These are phyloP conservation scores for Pythium sukuiense DNA, from an alignment of 352 stramenopile species.

Conservation along the genomic window DNA sequence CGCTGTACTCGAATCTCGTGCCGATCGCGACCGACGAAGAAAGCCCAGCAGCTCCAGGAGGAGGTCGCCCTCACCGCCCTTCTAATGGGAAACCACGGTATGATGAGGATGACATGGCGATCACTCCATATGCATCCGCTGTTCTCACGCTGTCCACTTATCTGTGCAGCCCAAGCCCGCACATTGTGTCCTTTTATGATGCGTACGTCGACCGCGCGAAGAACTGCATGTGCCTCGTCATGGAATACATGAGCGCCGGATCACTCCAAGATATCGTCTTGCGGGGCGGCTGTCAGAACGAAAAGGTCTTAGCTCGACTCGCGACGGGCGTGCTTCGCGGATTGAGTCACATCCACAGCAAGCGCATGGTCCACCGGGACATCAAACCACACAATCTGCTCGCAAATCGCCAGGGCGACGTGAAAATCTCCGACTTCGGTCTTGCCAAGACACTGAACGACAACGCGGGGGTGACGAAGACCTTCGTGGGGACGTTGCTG, in stretches of 20 bases:
- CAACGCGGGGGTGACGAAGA: conserved; percentile 77
- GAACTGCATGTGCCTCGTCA: conserved; percentile 89
- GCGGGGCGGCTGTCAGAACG: conserved; percentile 75
- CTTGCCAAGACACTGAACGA: conserved; percentile 81
- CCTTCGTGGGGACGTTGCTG: conserved; percentile 92
- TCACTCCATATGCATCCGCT: neutral
- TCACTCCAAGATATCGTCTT: conserved; percentile 90
- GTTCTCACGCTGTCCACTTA: neutral
- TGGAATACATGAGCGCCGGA: conserved; percentile 93
- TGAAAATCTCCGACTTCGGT: conserved; percentile 90
- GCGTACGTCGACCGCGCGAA: conserved; percentile 89
- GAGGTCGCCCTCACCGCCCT: conserved; percentile 1
- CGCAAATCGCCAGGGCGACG: conserved; percentile 80
- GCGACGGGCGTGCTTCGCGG: conserved; percentile 73
- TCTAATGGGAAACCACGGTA: conserved; percentile 21
- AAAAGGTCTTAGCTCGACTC: conserved; percentile 77
- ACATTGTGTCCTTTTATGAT: conserved; percentile 92
- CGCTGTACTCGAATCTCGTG: conserved; percentile 88
- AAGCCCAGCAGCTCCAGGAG: neutral
- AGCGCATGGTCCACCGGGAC: conserved; percentile 90
- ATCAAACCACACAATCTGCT: conserved; percentile 93
- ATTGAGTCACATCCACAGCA: conserved; percentile 86
- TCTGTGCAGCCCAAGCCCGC: conserved; percentile 62
- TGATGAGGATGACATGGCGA: neutral
- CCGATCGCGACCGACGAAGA: conserved; percentile 60